Percentiles rank a stretch among this genome's conserved stretches.
These are phyloP conservation scores for Sugiyamaella novakii DNA, from an alignment of 1,139 yeast species.

Conservation along the genomic window DNA sequence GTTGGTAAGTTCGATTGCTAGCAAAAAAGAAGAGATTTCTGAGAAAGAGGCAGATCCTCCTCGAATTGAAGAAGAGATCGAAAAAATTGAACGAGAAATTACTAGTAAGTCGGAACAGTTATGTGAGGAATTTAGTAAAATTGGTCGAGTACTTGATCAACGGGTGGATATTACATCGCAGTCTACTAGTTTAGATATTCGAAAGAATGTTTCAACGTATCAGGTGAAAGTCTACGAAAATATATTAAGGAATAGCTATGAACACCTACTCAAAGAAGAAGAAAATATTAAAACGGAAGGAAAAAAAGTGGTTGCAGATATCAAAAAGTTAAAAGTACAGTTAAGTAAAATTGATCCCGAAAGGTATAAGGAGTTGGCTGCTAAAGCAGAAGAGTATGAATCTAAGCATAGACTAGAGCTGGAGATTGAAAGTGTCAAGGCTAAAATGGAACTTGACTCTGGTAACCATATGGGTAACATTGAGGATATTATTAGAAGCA, in stretches of 20 bases:
- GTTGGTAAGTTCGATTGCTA: background rate
- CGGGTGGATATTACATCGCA: slow-evolving; percentile 15
- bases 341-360: background rate
- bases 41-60: slow-evolving; percentile 14
- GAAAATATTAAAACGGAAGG: slow-evolving; percentile 22
- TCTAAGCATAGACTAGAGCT: slow-evolving; percentile 17
- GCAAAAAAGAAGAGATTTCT: slow-evolving; percentile 3
- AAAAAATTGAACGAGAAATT: slow-evolving; percentile 10
- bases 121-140: slow-evolving; percentile 25
- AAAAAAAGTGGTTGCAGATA: slow-evolving; percentile 10
- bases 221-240: slow-evolving; percentile 10
- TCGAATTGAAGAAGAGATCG: slow-evolving; percentile 11
- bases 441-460: slow-evolving; percentile 23
- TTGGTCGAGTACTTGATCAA: slow-evolving; percentile 26
- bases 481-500: slow-evolving; percentile 14
- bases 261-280: slow-evolving; percentile 17
- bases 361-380: slow-evolving; percentile 1
- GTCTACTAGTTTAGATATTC: background rate
- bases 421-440: slow-evolving; percentile 23
- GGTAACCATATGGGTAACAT: slow-evolving; percentile 13
- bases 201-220: background rate
- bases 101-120: slow-evolving; percentile 25
- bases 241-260: slow-evolving; percentile 9
- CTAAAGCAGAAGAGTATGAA: slow-evolving; percentile 11
- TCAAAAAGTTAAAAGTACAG: slow-evolving; percentile 13